Evolutionary conservation across 345 rosid species (phyloP).

Genomic region (Theobroma cacao): DNA sequence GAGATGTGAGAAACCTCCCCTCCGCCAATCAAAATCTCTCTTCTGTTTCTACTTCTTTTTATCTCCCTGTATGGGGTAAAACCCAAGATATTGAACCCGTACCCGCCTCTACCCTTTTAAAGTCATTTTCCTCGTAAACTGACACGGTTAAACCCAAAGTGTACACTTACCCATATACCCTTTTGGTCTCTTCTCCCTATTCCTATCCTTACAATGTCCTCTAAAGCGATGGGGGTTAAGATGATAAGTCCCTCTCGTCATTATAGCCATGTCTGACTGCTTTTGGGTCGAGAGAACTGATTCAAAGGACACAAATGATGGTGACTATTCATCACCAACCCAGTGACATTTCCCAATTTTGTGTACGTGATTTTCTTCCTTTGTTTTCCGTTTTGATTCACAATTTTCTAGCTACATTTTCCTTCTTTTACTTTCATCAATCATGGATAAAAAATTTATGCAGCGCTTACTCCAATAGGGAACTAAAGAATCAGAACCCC

Average conservation of each 20-base stretch:
- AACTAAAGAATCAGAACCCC: constrained; percentile 15
- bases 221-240: constrained; percentile 24
- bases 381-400: background rate
- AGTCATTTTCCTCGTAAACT: constrained; percentile 20
- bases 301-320: constrained; percentile 57
- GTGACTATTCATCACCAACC: constrained; percentile 65
- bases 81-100: constrained; percentile 2
- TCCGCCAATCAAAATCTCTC: background rate
- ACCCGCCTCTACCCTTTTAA: background rate
- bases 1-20: background rate
- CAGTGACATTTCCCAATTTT: constrained; percentile 32
- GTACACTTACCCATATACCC: constrained; percentile 2
- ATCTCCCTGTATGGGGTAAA: constrained; percentile 3
- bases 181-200: background rate
- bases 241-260: constrained; percentile 80
- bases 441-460: background rate
- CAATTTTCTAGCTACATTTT: background rate
- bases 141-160: constrained; percentile 24
- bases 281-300: constrained; percentile 49
- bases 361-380: background rate
- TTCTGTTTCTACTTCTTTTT: background rate
- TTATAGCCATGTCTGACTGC: constrained; percentile 65
- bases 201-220: constrained; percentile 5
- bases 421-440: background rate
- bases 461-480: constrained; percentile 25